phyloP scores from a whole-genome alignment of 108 stramenopile genomes.

The Conticribra guillardii region DNA sequence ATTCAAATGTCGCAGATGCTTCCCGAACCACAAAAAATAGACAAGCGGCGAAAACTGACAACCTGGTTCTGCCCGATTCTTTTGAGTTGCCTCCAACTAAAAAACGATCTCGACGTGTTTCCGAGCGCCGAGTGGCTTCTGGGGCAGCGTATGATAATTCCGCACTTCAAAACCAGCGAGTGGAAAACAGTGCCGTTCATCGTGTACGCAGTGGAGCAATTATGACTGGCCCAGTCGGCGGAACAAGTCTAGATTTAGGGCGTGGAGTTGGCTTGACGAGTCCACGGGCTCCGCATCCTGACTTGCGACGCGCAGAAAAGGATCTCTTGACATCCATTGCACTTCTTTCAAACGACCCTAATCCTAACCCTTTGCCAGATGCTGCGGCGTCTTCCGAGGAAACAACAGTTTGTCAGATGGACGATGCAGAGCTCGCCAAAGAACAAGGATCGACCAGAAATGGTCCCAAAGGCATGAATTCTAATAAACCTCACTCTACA shows the following conservation, averaged over 20 bases:
- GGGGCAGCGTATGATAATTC: background rate
- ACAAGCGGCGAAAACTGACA: background rate
- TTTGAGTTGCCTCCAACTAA: background rate
- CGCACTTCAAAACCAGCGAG: constrained; percentile 12
- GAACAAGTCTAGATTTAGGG: background rate
- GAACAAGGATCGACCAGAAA: background rate
- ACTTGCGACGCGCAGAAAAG: background rate
- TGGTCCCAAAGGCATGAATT: background rate
- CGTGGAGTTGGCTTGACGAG: background rate
- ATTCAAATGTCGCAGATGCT: background rate
- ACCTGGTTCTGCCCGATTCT: background rate
- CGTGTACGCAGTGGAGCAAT: constrained; percentile 30
- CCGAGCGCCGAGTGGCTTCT: background rate
- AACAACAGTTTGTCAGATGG: constrained; percentile 33
- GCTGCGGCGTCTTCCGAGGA: constrained; percentile 23
- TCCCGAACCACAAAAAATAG: background rate
- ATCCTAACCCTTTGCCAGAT: constrained; percentile 26
- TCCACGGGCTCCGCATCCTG: background rate
- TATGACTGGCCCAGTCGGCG: constrained; percentile 28
- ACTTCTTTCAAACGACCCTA: constrained; percentile 18
- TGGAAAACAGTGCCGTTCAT: constrained; percentile 29
- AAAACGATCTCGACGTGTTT: background rate
- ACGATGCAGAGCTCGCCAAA: constrained; percentile 1
- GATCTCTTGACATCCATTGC: constrained; percentile 30
- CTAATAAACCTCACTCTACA: too few species aligned